These are phyloP conservation scores for Kwoniella sp. DNA, from an alignment of 768 basidiomycete genomes.

Conservation along the genomic window DNA sequence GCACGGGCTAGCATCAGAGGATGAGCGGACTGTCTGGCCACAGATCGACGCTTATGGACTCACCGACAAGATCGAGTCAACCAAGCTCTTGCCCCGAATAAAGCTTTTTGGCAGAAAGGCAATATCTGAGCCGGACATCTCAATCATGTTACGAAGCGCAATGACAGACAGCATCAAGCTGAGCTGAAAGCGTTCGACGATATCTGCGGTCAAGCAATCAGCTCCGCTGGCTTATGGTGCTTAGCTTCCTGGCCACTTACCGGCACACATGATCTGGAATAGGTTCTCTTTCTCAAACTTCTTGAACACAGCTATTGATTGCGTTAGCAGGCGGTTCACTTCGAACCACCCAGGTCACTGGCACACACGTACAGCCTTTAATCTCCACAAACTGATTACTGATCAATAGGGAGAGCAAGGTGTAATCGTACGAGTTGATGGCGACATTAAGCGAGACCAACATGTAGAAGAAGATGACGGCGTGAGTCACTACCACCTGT, in stretches of 20 bases:
- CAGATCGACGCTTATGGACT: conserved; percentile 10
- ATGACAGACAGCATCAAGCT: conserved; percentile 85
- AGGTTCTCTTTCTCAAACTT: conserved; percentile 98
- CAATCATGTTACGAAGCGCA: conserved; percentile 89
- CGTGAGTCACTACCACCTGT: conserved; percentile 64
- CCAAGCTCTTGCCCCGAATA: conserved; percentile 44
- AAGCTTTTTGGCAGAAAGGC: conserved; percentile 60
- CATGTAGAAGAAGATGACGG: conserved; percentile 93
- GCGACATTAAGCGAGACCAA: conserved; percentile 92
- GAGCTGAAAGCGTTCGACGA: conserved; percentile 93
- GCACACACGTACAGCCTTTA: conserved; percentile 67
- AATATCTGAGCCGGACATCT: conserved; percentile 84
- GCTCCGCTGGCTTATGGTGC: too few species aligned
- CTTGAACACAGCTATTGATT: conserved; percentile 70
- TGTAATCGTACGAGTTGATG: conserved; percentile 95
- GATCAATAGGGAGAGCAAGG: conserved; percentile 84
- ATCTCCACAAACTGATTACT: conserved; percentile 99
- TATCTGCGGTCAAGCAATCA: conserved; percentile 59
- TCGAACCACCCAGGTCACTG: background rate
- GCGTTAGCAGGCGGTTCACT: background rate
- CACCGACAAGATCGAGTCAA: conserved; percentile 79
- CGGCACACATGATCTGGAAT: conserved; percentile 97
- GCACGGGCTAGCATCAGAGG: conserved; percentile 63
- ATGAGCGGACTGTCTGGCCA: background rate
- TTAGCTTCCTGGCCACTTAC: conserved; percentile 52